Evolutionary conservation across 345 rosid genomes (phyloP), one percentile per base, ranked within the genome.

Genomic region (Lepidium africanum): DNA sequence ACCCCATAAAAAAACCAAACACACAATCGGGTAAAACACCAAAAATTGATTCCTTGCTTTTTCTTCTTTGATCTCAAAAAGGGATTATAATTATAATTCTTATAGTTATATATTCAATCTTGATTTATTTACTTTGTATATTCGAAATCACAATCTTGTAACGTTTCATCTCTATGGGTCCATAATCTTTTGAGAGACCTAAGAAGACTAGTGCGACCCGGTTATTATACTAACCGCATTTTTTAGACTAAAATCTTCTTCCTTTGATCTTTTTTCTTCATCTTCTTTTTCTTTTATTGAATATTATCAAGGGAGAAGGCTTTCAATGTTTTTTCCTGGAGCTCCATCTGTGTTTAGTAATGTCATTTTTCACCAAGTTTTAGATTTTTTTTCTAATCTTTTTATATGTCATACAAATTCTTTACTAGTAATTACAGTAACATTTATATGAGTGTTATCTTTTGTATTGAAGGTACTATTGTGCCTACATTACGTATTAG

Each of bases 181-280:
- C 77, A 49, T 73, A 57, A 40, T 58, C 54, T 40, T 47, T 56
- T 50, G 71, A 72, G 71, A 65, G 76, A 66, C 66, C 71, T 58
- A 65, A 57, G 54, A 61, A 61, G 59, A 57, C 43, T 56, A 56
- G 43, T 17, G 76, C 41, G 57, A 54, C 57, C 76, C 57, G 76
- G 70, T 72, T 72, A 49, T 72, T 72, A 41, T 65, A 59, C 66
- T 65, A 65, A 72, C 76, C 66, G 71, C 45, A 72, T 49, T 49
- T n/a, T 30, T 58, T 72, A 57, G 66, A 39, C 14, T 17, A 10
- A 56, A 59, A 72, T 48, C 14, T 72, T n/a, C 5, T 27, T 27
- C 32, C 5, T 25, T 57, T 39, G 23, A 43, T 13, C 13, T 0
- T 35, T 7, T 17, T 45, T 19, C 5, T 1, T 21, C 23, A 21